phyloP scores from a whole-genome alignment of 768 basidiomycete genomes.

The Sistotremastrum suecicum region DNA sequence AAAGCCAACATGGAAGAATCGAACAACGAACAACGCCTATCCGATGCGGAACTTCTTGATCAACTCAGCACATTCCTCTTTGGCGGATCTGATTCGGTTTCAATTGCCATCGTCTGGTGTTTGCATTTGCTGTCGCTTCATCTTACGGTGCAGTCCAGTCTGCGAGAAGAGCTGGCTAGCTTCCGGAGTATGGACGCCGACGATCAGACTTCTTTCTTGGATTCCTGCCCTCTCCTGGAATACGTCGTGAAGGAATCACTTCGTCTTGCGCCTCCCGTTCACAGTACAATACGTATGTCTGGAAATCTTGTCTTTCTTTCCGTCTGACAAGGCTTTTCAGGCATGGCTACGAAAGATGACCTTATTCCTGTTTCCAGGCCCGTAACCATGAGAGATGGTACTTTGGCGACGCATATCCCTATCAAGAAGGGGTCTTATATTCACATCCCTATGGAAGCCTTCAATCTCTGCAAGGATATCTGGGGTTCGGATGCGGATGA shows the following conservation, averaged over 20 bases:
- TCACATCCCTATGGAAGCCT: conserved; percentile 43
- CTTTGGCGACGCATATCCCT: conserved; percentile 16
- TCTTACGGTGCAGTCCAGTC: conserved; percentile 13
- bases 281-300: conserved; percentile 11
- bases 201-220: conserved; percentile 2
- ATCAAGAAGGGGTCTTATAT: conserved; percentile 42
- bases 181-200: conserved; percentile 7
- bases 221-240: conserved; percentile 18
- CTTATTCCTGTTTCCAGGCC: conserved; percentile 34
- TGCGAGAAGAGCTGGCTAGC: conserved; percentile 12
- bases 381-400: conserved; percentile 22
- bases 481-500: conserved; percentile 39
- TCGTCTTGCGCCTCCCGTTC: conserved; percentile 14
- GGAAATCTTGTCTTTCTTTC: background rate
- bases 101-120: conserved; percentile 43
- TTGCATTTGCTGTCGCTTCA: conserved; percentile 40
- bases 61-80: conserved; percentile 55
- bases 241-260: conserved; percentile 17
- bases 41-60: conserved; percentile 48
- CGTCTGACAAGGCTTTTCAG: conserved; percentile 7
- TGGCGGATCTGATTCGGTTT: conserved; percentile 47
- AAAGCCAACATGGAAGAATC: conserved; percentile 38
- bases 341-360: conserved; percentile 39
- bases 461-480: conserved; percentile 34
- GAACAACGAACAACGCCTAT: conserved; percentile 29